Evolutionary conservation across 352 stramenopile species (phyloP), one percentile per base, ranked within the genome.

Genomic region (Pythium aristosporum): DNA sequence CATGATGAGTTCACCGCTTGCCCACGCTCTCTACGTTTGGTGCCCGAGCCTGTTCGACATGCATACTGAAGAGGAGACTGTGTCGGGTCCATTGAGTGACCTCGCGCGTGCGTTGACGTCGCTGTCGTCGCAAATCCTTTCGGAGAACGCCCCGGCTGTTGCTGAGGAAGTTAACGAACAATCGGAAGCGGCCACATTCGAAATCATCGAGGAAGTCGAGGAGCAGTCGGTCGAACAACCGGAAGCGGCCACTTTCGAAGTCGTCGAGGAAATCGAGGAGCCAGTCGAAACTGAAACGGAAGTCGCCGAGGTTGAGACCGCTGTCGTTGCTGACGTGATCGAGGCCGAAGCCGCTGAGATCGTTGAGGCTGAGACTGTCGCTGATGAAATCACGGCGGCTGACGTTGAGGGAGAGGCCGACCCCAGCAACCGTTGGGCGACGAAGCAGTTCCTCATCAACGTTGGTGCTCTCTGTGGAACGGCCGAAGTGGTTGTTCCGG

Each of bases 11-110:
- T 55, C 44, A 16, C 57, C 46, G 10, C 36, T 57, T 5, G 57
- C n/a, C 8, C 57, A 65, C 15, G 57, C 48, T 12, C 57, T 65
- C 0, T 65, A 65, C 39, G 13, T 46, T 1, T 65, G 57, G 57
- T 57, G 57, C 57, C 57, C 57, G 20, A 57, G 47, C 36, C 28
- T 65, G 46, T 65, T 57, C 23, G 57, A 65, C 6, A 57, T 65
- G 46, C 32, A 41, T 51, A 2, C 57, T 23, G 57, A 48, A 8
- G 61, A 36, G 16, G 25, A 54, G 3, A 3, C 39, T 6, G 10
- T 44, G 13, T 57, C 61, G 13, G 23, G 53, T 7, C 44, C 61
- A 28, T 23, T 67, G 32, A 46, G 57, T 37, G 61, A 57, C 16
- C 52, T 67, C 3, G 61, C 61, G 16, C 61, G 61, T 39, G 61